Evolutionary conservation across 2,329 filamentous ascomycete genomes (phyloP).

Genomic region (Mariannaea elegans): DNA sequence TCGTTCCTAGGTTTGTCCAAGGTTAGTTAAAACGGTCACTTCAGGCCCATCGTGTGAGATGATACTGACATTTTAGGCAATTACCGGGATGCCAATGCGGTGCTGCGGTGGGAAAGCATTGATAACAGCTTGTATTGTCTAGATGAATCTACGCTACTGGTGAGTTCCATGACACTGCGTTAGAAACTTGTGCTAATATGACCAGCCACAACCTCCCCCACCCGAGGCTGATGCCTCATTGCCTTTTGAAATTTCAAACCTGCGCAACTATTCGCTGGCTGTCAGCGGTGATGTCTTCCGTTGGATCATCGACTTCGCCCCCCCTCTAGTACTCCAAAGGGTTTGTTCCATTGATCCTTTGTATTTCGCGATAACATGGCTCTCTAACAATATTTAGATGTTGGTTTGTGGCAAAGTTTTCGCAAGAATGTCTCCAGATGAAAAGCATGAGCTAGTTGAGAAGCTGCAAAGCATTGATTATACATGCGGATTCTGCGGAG

Average conservation of each 20-base stretch:
- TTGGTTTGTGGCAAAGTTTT: conserved; percentile 92
- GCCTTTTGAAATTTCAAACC: conserved; percentile 83
- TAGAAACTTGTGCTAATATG: conserved; percentile 11
- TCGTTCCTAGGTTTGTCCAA: conserved; percentile 87
- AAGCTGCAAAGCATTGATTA: conserved; percentile 97
- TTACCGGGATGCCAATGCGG: conserved; percentile 75
- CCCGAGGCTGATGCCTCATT: conserved; percentile 80
- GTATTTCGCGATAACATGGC: not conserved
- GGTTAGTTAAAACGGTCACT: conserved; percentile 53
- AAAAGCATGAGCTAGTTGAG: conserved; percentile 97
- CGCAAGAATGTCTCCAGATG: conserved; percentile 97
- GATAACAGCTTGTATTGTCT: conserved; percentile 82
- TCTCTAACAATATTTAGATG: conserved; percentile 64
- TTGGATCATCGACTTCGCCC: conserved; percentile 93
- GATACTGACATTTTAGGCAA: conserved; percentile 60
- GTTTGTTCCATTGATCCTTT: conserved; percentile 51
- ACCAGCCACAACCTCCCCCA: conserved; percentile 74
- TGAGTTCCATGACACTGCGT: conserved; percentile 45
- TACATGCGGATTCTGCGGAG: conserved; percentile 94
- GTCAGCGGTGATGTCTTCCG: conserved; percentile 94
- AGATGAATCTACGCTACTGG: conserved; percentile 79
- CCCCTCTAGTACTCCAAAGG: conserved; percentile 77
- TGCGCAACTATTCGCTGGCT: conserved; percentile 87
- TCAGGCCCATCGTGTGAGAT: not conserved
- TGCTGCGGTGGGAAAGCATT: conserved; percentile 91